Percentiles rank a stretch among this genome's conserved stretches.
Evolutionary conservation across 2,329 filamentous ascomycete species (phyloP).

Genomic region (Pseudogymnoascus sp.): DNA sequence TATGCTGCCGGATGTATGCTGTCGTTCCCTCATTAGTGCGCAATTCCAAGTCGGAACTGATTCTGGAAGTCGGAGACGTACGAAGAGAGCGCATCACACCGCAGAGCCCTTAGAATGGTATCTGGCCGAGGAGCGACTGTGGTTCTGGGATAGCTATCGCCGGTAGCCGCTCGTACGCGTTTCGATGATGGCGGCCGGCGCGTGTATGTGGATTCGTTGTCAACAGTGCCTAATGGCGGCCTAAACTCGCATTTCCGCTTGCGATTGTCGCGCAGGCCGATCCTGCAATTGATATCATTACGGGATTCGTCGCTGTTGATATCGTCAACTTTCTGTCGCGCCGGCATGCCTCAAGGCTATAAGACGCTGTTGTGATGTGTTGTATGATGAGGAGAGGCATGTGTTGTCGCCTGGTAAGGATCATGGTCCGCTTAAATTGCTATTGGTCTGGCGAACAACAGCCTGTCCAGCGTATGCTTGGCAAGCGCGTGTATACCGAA

Average conservation of each 20-base stretch:
- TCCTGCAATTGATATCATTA: not conserved
- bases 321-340: not conserved
- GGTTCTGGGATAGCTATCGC: not conserved
- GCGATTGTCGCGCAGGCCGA: too few relatives aligned
- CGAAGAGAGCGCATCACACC: not conserved
- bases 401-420: not conserved
- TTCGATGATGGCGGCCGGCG: not conserved
- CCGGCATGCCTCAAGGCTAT: not conserved
- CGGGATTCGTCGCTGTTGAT: not conserved
- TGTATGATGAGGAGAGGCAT: not conserved
- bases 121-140: not conserved
- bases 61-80: not conserved
- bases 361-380: not conserved
- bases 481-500: too few relatives aligned
- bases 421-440: too few relatives aligned
- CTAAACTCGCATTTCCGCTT: not conserved
- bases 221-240: not conserved
- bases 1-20: not conserved
- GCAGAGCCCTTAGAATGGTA: not conserved
- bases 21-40: not conserved
- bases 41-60: not conserved
- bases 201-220: not conserved
- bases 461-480: too few relatives aligned
- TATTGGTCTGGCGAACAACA: too few relatives aligned
- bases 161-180: not conserved